Percentiles rank a stretch among this genome's conserved stretches.
These are phyloP conservation scores for Alisma plantagoaquatica DNA, from an alignment of 106 monocot genomes.

Conservation along the genomic window DNA sequence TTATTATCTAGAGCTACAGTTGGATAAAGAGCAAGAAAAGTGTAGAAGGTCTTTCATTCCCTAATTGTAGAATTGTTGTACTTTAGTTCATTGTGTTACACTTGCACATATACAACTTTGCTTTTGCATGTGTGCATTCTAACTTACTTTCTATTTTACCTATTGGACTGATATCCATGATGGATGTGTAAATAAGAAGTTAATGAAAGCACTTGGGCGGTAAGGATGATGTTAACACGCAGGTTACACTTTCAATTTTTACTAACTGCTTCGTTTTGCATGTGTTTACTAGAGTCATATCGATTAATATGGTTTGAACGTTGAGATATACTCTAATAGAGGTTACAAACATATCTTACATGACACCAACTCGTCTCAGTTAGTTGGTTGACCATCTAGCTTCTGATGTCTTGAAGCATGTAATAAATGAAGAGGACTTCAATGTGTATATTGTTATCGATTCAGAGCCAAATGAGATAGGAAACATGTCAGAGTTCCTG, in stretches of 20 bases:
- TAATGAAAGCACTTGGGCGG: slow-evolving; percentile 22
- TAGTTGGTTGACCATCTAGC: slow-evolving; percentile 11
- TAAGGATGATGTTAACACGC: slow-evolving; percentile 25
- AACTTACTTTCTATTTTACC: neutral
- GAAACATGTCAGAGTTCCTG: slow-evolving; percentile 3
- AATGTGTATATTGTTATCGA: slow-evolving; percentile 20
- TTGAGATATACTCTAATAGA: too few relatives aligned
- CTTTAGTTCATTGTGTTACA: neutral
- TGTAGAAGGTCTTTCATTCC: slow-evolving; percentile 14
- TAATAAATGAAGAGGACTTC: slow-evolving; percentile 25
- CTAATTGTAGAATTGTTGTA: neutral
- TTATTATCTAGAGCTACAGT: slow-evolving; percentile 16
- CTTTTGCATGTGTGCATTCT: neutral
- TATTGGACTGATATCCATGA: slow-evolving; percentile 2
- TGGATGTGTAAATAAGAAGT: slow-evolving; percentile 22
- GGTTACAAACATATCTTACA: neutral
- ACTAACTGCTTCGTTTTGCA: neutral
- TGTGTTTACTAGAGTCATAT: too few relatives aligned
- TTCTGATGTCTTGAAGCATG: slow-evolving; percentile 5
- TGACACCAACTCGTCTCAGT: slow-evolving; percentile 19
- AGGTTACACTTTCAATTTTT: neutral
- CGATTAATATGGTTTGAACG: too few relatives aligned
- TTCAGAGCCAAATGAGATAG: slow-evolving; percentile 9
- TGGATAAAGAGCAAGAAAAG: slow-evolving; percentile 18
- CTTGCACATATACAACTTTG: neutral